A percentile compares a stretch with the other conserved stretches of the same genome.
These are phyloP conservation scores for Hemisphaericaspora xylanilytica DNA, from an alignment of 1,139 yeast species.

Conservation along the genomic window DNA sequence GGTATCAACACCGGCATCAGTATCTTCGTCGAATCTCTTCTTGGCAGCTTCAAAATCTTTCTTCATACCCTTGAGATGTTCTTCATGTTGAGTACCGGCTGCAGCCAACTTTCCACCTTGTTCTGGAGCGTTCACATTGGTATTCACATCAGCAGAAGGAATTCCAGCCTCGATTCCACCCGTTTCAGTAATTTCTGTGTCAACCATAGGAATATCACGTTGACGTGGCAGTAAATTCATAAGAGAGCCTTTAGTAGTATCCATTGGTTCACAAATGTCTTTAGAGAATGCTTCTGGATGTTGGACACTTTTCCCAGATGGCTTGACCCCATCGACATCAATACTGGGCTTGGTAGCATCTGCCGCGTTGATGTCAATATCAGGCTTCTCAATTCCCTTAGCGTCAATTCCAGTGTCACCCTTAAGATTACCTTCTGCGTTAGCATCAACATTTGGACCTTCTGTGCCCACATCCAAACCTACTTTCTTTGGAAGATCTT, in stretches of 20 bases:
- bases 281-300: neutral
- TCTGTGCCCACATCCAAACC: neutral
- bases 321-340: neutral
- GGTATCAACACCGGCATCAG: neutral
- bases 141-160: neutral
- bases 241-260: slow-evolving; percentile 1
- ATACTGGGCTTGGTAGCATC: no score
- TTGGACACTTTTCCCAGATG: neutral
- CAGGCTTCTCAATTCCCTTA: neutral
- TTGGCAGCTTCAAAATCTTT: neutral
- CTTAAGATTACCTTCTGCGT: neutral
- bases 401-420: neutral
- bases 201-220: neutral
- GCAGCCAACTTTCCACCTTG: neutral
- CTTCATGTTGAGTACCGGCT: slow-evolving; percentile 1
- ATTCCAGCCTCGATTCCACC: neutral
- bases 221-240: neutral
- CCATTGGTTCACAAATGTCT: slow-evolving; percentile 2
- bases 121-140: neutral
- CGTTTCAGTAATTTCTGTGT: neutral
- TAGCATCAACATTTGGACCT: neutral
- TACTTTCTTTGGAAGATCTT: neutral
- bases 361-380: neutral
- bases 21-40: neutral
- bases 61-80: neutral